Base-by-base conservation (phyloP, 768 basidiomycete species). In the Lyophyllum atratum region DNA sequence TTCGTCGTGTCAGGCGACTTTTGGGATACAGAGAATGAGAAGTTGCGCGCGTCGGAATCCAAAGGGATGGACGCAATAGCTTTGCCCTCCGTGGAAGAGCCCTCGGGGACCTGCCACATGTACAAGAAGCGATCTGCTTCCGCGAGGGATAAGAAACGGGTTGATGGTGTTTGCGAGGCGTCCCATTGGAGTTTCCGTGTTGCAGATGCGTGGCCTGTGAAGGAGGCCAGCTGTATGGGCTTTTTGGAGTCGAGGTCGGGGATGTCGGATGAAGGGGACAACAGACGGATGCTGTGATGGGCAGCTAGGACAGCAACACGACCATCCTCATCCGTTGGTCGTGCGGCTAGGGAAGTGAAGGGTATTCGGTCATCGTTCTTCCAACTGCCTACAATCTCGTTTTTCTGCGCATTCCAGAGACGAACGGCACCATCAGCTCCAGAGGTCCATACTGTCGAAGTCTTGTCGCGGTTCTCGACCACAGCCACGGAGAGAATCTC, bases 161-260 rank as follows among this genome's bases (percentile, higher is more conserved):
- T 73, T 9, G 77, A 62, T 49, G 74, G 72, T 26, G 66, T 63
- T 56, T 72, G 67, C 15, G 76, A 75, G 12, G 64, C 66, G 50
- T 80, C 80, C 85, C 86, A 89, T 53, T 76, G 74, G 12, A 86
- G 64, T 26, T 71, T 69, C 59, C 74, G 80, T 57, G 85, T 73
- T 8, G 80, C 71, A 21, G 87, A 85, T 4, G 85, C 83, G 63
- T 90, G 88, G 0, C 88, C 88, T 19, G 83, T 86, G 59, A 87
- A 87, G 11, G 77, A 76, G 3, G 81, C 78, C 6, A 80, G 37
- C 58, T 78, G 76, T 45, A 68, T 71, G 15, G 80, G 78, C 67
- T 79, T 81, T 64, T 74, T 74, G 17, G 72, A 55, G 33, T 76
- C 68, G 46, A 73, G 53, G 31, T 68, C 68, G 28, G 52, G 56